A percentile compares a stretch with the other conserved stretches of the same genome.
Conservation (phyloP, 2,329 filamentous ascomycete species). For the Amphichorda felina region DNA sequence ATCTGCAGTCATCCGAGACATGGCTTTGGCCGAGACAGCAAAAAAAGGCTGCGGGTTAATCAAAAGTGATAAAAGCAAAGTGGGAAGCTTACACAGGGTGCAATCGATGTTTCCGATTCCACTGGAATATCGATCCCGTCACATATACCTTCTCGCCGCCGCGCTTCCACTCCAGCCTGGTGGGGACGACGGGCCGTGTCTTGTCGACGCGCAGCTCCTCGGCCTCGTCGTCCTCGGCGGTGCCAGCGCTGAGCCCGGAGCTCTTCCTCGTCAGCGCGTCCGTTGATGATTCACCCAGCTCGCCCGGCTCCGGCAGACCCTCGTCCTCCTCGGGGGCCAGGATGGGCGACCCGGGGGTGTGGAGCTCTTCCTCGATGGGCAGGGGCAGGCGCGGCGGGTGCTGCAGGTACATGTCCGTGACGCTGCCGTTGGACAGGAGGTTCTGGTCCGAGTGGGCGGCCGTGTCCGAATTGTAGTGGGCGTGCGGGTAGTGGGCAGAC, state of each 20-base stretch:
- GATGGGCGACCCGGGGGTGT: conserved; percentile 84
- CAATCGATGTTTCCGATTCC: conserved; percentile 88
- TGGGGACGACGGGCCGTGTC: conserved; percentile 69
- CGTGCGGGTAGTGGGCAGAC: conserved; percentile 22
- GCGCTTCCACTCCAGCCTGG: conserved; percentile 72
- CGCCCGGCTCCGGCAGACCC: conserved; percentile 35
- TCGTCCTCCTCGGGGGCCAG: conserved; percentile 56
- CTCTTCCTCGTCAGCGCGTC: conserved; percentile 38
- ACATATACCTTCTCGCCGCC: conserved; percentile 88
- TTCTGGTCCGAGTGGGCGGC: conserved; percentile 21
- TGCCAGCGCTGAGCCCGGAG: conserved; percentile 44
- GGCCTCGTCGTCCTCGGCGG: conserved; percentile 59
- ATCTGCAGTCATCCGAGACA: conserved; percentile 8
- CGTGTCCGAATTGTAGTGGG: conserved; percentile 12
- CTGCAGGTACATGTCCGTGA: conserved; percentile 46
- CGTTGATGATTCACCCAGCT: conserved; percentile 33
- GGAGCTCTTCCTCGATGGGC: conserved; percentile 84
- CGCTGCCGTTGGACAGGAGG: conserved; percentile 40
- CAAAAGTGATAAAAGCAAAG: background rate
- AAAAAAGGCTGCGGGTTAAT: background rate
- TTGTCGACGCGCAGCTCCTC: conserved; percentile 69
- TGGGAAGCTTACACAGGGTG: conserved; percentile 61
- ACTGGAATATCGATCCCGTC: conserved; percentile 93
- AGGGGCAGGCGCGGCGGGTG: conserved; percentile 83
- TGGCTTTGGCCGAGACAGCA: background rate